A percentile compares a stretch with the other conserved stretches of the same genome.
phyloP scores from a whole-genome alignment of 1,284 basidiomycete species.

The Naganishia albida region DNA sequence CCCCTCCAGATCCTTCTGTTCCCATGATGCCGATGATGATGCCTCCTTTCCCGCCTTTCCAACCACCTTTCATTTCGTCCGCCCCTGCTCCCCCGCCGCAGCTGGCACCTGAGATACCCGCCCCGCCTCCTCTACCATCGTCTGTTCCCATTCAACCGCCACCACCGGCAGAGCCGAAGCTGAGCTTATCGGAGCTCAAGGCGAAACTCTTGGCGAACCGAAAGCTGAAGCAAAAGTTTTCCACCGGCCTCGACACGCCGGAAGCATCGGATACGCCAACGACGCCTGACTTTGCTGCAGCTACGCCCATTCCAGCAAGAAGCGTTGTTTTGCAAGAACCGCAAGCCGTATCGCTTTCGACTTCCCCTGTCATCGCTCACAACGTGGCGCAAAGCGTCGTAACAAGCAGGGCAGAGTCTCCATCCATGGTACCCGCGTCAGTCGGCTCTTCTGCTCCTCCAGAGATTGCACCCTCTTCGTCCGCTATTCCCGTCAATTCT shows the following conservation, averaged over 20 bases:
- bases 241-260: background rate
- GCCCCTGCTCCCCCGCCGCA: background rate
- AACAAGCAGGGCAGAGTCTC: conserved; percentile 7
- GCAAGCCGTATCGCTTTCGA: background rate
- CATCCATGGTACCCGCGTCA: background rate
- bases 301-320: background rate
- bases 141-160: background rate
- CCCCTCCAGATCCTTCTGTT: background rate
- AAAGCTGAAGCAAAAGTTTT: conserved; percentile 2
- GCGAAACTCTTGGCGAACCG: conserved; percentile 18
- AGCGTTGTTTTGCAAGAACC: background rate
- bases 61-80: background rate
- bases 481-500: background rate
- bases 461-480: background rate
- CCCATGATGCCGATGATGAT: conserved; percentile 10
- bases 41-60: background rate
- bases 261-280: conserved; percentile 18
- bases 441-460: background rate
- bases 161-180: conserved; percentile 17
- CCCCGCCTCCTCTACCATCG: conserved; percentile 9
- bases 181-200: conserved; percentile 18
- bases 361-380: background rate
- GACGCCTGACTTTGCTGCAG: background rate
- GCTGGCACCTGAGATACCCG: background rate
- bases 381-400: background rate